Evolutionary conservation across 208 protist genomes (phyloP).

Genomic region (Leishmania tropica): DNA sequence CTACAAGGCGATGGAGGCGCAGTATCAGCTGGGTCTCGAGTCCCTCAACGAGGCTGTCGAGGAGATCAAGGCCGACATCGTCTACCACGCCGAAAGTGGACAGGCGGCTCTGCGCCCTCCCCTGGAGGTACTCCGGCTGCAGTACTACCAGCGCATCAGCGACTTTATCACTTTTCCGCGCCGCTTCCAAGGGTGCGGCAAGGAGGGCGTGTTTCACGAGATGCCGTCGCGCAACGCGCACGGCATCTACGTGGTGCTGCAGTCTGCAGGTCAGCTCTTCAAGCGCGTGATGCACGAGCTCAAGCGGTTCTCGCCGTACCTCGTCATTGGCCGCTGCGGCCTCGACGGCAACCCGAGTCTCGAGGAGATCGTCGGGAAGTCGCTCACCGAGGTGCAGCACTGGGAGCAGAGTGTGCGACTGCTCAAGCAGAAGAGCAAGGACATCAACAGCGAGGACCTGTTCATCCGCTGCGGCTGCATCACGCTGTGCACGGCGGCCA

Average conservation of each 20-base stretch:
- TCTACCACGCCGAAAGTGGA: constrained; percentile 87
- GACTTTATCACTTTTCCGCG: constrained; percentile 96
- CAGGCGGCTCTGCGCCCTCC: constrained; percentile 83
- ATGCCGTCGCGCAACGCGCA: constrained; percentile 92
- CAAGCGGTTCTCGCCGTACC: constrained; percentile 87
- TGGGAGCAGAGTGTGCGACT: constrained; percentile 96
- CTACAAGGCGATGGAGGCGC: constrained; percentile 97
- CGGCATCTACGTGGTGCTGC: constrained; percentile 91
- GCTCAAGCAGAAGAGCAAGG: constrained; percentile 95
- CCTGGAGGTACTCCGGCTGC: constrained; percentile 90
- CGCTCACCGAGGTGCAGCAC: constrained; percentile 92
- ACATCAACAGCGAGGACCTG: constrained; percentile 94
- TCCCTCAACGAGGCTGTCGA: constrained; percentile 91
- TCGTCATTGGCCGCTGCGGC: constrained; percentile 91
- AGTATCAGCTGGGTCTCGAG: constrained; percentile 95
- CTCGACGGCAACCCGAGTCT: constrained; percentile 71
- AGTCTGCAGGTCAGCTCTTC: constrained; percentile 93
- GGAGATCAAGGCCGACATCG: constrained; percentile 93
- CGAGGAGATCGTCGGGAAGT: constrained; percentile 87
- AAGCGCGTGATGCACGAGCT: constrained; percentile 82
- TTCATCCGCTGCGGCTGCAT: constrained; percentile 95
- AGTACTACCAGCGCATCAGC: constrained; percentile 95
- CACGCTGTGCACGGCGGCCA: constrained; percentile 90
- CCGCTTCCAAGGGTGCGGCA: constrained; percentile 88
- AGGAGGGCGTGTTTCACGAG: constrained; percentile 67